Percentiles rank a stretch among this genome's conserved stretches.
These are phyloP conservation scores for Zymoseptoria tritici DNA, from an alignment of 2,329 filamentous ascomycete genomes.

Conservation along the genomic window DNA sequence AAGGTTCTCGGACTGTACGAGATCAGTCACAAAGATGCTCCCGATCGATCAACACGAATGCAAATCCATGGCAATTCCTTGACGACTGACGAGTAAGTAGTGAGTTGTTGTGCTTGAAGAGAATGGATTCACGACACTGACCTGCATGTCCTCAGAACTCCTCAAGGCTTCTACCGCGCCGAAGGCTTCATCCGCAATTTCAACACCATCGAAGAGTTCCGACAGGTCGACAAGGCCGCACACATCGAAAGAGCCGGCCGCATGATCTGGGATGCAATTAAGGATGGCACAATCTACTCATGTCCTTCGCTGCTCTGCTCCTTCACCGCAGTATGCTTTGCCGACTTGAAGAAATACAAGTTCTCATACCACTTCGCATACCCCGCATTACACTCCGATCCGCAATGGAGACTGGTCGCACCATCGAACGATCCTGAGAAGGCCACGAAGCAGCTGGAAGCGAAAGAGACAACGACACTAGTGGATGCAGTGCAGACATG, in stretches of 20 bases:
- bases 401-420: conserved; percentile 61
- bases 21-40: conserved; percentile 61
- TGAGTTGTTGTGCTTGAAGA: not conserved
- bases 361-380: conserved; percentile 99
- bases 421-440: conserved; percentile 26
- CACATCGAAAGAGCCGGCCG: conserved; percentile 72
- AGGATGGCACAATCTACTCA: conserved; percentile 92
- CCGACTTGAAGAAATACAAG: conserved; percentile 93
- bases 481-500: conserved; percentile 82
- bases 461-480: conserved; percentile 66
- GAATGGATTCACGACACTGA: not conserved
- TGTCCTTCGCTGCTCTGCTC: conserved; percentile 85
- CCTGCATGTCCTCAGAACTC: conserved; percentile 45
- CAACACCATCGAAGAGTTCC: conserved; percentile 93
- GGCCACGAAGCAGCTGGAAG: conserved; percentile 48
- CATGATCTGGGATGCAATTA: conserved; percentile 96
- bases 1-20: conserved; percentile 85
- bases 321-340: conserved; percentile 83
- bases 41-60: conserved; percentile 75
- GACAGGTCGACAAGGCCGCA: conserved; percentile 68
- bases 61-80: conserved; percentile 84
- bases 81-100: conserved; percentile 68
- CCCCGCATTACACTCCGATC: conserved; percentile 83
- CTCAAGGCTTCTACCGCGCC: conserved; percentile 66
- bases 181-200: conserved; percentile 94